Evolutionary conservation across 192 early-diverging fungal species (phyloP), one percentile per base, ranked within the genome.

Genomic region (Backusella mclennaniae): DNA sequence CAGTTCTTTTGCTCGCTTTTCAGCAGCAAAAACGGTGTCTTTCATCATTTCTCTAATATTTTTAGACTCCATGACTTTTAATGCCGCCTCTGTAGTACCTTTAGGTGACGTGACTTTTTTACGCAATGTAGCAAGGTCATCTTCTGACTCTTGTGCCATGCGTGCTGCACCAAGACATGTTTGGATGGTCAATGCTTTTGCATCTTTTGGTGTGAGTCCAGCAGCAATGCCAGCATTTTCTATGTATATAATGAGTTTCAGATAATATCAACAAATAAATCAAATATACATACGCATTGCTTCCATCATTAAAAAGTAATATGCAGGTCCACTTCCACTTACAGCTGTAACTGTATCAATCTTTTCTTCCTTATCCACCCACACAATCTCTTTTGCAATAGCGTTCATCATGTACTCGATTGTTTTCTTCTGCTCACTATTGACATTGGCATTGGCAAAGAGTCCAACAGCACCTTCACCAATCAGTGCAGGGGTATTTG

Each of bases 241-340:
- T 86, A 93, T 89, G 15, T 85, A 87, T 78, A 92, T 93, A 26
- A 92, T 44, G 23, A 46, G 41, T 52, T 46, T 72, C 31, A 31
- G 21, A 29, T n/a, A 46, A 44, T 72, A 33, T 11, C 2, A 29
- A 46, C 12, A 33, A 14, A 71, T 26, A 71, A 7, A 46, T 2
- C 6, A 63, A 23, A 35, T 39, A 39, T 7, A 74, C 81, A 79
- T 75, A 83, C 81, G 91, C 87, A 96, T 92, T 11, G 90, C 90
- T 84, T 96, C 96, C 82, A 96, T 89, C 75, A 98, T 85, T 78
- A 96, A 81, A 86, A 98, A 98, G 82, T 97, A 98, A 80, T 98
- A 98, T 0, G 97, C 97, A 4, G 97, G 97, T 1, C 97, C 97
- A 29, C 92, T 93, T 2, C 97, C 95, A 68, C 92, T 93, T 23